These are phyloP conservation scores for Aspergillus haitiensis DNA, from an alignment of 495 filamentous ascomycete species.

Conservation along the genomic window DNA sequence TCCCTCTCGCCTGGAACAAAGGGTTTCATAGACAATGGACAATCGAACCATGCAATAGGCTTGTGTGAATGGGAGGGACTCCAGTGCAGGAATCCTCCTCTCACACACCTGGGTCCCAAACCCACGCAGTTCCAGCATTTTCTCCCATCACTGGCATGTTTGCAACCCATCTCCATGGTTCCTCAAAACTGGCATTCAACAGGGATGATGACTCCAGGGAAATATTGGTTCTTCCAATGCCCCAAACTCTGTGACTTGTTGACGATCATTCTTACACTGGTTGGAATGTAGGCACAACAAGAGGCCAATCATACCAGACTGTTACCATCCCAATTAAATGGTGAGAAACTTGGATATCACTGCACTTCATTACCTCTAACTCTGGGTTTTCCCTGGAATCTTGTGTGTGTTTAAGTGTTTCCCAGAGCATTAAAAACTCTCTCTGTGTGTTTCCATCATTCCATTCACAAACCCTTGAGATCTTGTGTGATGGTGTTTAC, in stretches of 20 bases:
- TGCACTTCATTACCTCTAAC: neutral
- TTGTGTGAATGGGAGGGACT: neutral
- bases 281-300: neutral
- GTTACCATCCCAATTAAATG: neutral
- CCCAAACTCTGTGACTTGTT: too few species aligned
- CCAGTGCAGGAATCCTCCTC: neutral
- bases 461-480: too few species aligned
- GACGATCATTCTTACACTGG: too few species aligned
- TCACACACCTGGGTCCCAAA: neutral
- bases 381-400: neutral
- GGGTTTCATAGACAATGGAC: too few species aligned
- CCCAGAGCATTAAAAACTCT: too few species aligned
- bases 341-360: neutral
- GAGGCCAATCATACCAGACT: neutral
- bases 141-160: neutral
- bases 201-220: conserved; percentile 13
- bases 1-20: too few species aligned
- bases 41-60: neutral
- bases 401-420: too few species aligned
- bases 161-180: neutral
- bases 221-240: conserved; percentile 16
- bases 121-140: neutral
- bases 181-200: neutral
- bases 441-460: too few species aligned
- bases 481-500: too few species aligned